Conservation (phyloP, 495 filamentous ascomycete genomes). For the Aspergillus biplanus region DNA sequence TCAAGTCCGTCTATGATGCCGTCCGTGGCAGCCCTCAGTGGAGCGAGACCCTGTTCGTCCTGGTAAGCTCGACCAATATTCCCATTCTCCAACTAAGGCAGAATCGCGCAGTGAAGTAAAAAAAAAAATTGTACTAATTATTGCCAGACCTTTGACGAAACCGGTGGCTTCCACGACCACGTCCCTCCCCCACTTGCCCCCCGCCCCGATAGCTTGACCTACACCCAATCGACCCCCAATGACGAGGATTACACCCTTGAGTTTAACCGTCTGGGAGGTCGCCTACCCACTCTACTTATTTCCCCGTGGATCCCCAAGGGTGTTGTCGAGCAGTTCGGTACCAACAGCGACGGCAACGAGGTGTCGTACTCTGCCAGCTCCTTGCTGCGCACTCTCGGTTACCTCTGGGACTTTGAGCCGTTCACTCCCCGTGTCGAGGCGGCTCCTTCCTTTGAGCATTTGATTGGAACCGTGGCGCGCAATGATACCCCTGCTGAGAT, state of each 20-base stretch:
- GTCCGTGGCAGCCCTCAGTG: slow-evolving; percentile 50
- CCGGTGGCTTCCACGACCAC: slow-evolving; percentile 55
- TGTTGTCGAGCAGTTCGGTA: slow-evolving; percentile 51
- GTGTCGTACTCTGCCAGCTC: slow-evolving; percentile 46
- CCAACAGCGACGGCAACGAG: slow-evolving; percentile 33
- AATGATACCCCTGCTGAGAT: slow-evolving; percentile 30
- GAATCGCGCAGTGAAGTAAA: no score
- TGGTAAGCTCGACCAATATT: slow-evolving; percentile 15
- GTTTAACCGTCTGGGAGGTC: slow-evolving; percentile 53
- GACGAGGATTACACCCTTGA: slow-evolving; percentile 47
- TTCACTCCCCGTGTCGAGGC: slow-evolving; percentile 44
- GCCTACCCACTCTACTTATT: slow-evolving; percentile 52
- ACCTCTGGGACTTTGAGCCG: slow-evolving; percentile 50
- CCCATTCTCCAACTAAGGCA: no score
- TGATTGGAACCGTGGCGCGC: slow-evolving; percentile 31
- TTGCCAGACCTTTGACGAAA: slow-evolving; percentile 49
- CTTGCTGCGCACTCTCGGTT: slow-evolving; percentile 43
- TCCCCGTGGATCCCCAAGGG: slow-evolving; percentile 52
- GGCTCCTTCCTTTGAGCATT: slow-evolving; percentile 48
- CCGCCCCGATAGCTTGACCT: slow-evolving; percentile 44
- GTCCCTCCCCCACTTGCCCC: slow-evolving; percentile 49
- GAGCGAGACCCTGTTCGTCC: slow-evolving; percentile 49
- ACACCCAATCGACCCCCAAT: slow-evolving; percentile 44
- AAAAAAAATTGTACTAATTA: no score
- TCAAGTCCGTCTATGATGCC: slow-evolving; percentile 55